A percentile compares a stretch with the other conserved stretches of the same genome.
These are phyloP conservation scores for Hanseniaspora thailandica DNA, from an alignment of 805 yeast genomes.

Conservation along the genomic window DNA sequence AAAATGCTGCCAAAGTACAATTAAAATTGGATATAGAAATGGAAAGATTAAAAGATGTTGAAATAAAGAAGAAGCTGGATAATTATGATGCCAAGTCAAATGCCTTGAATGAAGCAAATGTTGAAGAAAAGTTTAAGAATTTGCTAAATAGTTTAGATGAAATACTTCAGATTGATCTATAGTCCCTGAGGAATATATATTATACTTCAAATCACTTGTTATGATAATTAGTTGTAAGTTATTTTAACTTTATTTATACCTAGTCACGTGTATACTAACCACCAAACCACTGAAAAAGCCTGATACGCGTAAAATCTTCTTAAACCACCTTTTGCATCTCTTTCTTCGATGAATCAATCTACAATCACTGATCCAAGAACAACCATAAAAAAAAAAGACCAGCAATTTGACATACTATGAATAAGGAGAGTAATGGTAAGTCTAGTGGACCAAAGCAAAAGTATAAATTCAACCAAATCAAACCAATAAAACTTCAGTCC, in stretches of 20 bases:
- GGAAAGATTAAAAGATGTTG: neutral
- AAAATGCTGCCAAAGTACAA: neutral
- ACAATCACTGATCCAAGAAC: neutral
- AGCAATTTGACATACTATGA: neutral
- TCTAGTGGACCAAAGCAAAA: neutral
- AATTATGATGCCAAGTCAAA: neutral
- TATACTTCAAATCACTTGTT: too few species aligned
- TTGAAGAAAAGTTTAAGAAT: neutral
- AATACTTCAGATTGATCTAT: neutral
- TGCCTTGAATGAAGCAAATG: neutral
- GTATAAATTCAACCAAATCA: conserved; percentile 1
- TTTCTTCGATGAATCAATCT: too few species aligned
- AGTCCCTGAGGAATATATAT: too few species aligned
- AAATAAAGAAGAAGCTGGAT: neutral
- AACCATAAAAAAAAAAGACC: neutral
- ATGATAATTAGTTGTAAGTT: too few species aligned
- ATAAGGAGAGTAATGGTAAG: neutral
- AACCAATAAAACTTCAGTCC: neutral
- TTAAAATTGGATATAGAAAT: conserved; percentile 1
- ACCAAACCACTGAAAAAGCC: neutral
- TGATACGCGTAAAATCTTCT: neutral
- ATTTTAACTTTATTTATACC: neutral
- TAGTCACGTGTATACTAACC: neutral
- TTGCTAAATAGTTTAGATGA: neutral
- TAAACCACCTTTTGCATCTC: neutral